Conservation (phyloP, 768 basidiomycete genomes). For the Serendipita sp. region DNA sequence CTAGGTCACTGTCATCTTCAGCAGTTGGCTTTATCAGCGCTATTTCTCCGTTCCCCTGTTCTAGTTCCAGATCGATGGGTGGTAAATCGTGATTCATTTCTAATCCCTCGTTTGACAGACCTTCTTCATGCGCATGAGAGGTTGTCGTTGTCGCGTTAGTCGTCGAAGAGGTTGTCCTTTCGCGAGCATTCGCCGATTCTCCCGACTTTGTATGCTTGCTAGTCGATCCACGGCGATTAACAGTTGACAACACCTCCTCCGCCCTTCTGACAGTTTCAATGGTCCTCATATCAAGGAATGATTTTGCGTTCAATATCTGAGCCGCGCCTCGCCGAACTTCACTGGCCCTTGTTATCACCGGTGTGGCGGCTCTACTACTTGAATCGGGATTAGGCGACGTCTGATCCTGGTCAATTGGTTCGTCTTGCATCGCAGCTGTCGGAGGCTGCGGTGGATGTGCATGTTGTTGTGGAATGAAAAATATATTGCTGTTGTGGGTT, state of each 20-base stretch:
- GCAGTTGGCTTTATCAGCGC: slow-evolving; percentile 24
- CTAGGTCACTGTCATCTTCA: slow-evolving; percentile 48
- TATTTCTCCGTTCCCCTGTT: slow-evolving; percentile 18
- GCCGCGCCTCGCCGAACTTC: slow-evolving; percentile 47
- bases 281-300: slow-evolving; percentile 56
- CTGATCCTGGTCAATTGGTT: slow-evolving; percentile 16
- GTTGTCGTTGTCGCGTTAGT: not conserved
- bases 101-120: slow-evolving; percentile 2
- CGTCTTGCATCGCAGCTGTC: slow-evolving; percentile 19
- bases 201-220: not conserved
- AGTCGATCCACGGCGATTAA: not conserved
- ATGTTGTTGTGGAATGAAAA: slow-evolving; percentile 33
- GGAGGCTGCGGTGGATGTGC: slow-evolving; percentile 54
- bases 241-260: slow-evolving; percentile 10
- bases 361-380: not conserved
- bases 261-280: slow-evolving; percentile 51
- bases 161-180: not conserved
- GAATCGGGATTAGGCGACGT: not conserved
- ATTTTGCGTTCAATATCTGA: slow-evolving; percentile 49
- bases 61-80: slow-evolving; percentile 2
- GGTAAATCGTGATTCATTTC: not conserved
- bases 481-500: slow-evolving; percentile 59
- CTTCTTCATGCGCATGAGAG: not conserved
- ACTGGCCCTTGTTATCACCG: slow-evolving; percentile 23
- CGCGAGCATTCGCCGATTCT: not conserved